These are phyloP conservation scores for Suhomyces tanzawaensis DNA, from an alignment of 805 yeast species.

Conservation along the genomic window DNA sequence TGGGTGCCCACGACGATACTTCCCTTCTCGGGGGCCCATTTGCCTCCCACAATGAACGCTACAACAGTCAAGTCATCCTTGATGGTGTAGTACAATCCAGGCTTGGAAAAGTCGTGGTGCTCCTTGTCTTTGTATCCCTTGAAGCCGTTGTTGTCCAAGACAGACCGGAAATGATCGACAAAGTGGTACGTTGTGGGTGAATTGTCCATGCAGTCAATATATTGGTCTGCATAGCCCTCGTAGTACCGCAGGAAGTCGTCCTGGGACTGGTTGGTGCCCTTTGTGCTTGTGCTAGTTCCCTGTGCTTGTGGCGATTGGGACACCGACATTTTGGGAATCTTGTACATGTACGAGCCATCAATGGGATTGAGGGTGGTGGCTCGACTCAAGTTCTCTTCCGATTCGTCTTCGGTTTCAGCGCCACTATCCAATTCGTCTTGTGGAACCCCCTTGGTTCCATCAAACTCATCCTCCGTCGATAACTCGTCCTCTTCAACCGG, in stretches of 20 bases:
- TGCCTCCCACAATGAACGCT: constrained; percentile 38
- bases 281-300: neutral
- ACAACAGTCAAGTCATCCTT: constrained; percentile 33
- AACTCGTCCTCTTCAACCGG: neutral
- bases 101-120: constrained; percentile 7
- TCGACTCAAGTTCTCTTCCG: constrained; percentile 1
- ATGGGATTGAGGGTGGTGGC: neutral
- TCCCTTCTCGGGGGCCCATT: constrained; percentile 34
- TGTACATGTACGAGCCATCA: constrained; percentile 7
- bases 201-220: constrained; percentile 30
- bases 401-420: constrained; percentile 8
- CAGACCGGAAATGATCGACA: constrained; percentile 20
- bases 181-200: constrained; percentile 45
- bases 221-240: constrained; percentile 19
- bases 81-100: constrained; percentile 27
- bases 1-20: constrained; percentile 31
- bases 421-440: neutral
- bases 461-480: constrained; percentile 1
- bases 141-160: constrained; percentile 29
- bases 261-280: neutral
- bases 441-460: no score
- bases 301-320: neutral
- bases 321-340: constrained; percentile 5
- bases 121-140: constrained; percentile 23
- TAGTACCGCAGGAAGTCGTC: constrained; percentile 9